Conservation (phyloP, 1,284 basidiomycete species). For the Moesziomyces sp. region DNA sequence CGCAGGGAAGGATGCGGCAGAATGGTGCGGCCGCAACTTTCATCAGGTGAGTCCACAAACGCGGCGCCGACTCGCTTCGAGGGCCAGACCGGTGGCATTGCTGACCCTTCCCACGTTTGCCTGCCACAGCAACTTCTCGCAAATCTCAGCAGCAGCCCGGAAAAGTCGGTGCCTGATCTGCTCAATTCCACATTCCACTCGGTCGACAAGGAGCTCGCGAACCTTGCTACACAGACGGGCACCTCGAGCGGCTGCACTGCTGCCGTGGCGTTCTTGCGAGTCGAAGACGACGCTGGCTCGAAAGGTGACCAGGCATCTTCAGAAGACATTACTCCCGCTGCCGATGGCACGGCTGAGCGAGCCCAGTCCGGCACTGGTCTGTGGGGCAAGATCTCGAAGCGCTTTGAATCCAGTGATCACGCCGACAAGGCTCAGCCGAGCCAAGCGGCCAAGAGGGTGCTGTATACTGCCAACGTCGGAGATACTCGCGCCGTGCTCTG, state of each 20-base stretch:
- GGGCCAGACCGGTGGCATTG: background rate
- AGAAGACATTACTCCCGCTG: background rate
- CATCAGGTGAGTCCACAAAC: constrained; percentile 76
- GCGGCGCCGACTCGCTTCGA: background rate
- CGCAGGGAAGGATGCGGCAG: constrained; percentile 96
- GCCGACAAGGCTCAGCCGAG: constrained; percentile 9
- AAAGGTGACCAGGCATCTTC: constrained; percentile 17
- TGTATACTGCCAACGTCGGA: constrained; percentile 97
- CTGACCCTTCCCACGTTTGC: background rate
- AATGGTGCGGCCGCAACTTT: constrained; percentile 97
- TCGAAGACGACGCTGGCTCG: constrained; percentile 77
- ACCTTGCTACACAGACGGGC: constrained; percentile 84
- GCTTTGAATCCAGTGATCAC: constrained; percentile 30
- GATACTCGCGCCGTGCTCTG: constrained; percentile 90
- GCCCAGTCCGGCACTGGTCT: constrained; percentile 17
- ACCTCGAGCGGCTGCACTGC: constrained; percentile 97
- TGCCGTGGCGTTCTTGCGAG: constrained; percentile 94
- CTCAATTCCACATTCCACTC: constrained; percentile 92
- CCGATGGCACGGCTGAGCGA: constrained; percentile 1
- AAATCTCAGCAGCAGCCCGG: constrained; percentile 69
- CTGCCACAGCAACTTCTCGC: constrained; percentile 68
- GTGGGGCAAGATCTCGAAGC: constrained; percentile 34
- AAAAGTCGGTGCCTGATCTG: constrained; percentile 81
- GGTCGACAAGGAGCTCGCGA: constrained; percentile 84
- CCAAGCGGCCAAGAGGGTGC: constrained; percentile 75